Evolutionary conservation across 805 yeast species (phyloP), one percentile per base, ranked within the genome.

Genomic region (Metschnikowia corniflorae): DNA sequence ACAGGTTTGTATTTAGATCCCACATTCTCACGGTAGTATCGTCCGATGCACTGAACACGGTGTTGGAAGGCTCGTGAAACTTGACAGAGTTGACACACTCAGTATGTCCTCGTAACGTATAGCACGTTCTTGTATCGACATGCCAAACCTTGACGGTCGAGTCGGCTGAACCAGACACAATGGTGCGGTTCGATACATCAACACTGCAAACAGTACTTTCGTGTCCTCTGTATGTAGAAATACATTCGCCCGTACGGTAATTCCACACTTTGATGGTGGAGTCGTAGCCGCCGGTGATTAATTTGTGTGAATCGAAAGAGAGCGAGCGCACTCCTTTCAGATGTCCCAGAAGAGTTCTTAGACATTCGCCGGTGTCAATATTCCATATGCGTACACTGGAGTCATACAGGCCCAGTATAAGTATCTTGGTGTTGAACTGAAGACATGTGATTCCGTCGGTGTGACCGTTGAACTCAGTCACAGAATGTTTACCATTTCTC

Each of bases 261-360:
- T 91, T 88, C 98, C 98, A 93, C 25, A 93, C 94, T 50, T 89
- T 82, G 44, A 93, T 87, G 0, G 96, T 87, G 31, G 82, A 75
- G 63, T 93, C 98, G 55, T 87, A 70, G 1, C 96, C 89, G 9
- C 96, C 97, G 1, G 96, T 86, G 29, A 93, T 86, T 28, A 93
- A 71, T 61, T 93, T 93, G 50, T 82, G 86, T 33, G 80, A 82
- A 61, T 93, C 97, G 58, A 91, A 91, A 33, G 76, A 86, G 27
- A 93, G 66, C 0, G 95, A 73, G 33, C 88, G 74, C 16, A 93
- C 94, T 17, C 95, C 97, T 51, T 84, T 81, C 9, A 80, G 75
- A 58, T 93, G 97, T n/a, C 97, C 96, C 18, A 71, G 68, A 32
- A 93, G 70, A n/a, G 91, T 80, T 44, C 87, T 70, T 12, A 89